These are phyloP conservation scores for Actinomortierella ambigua DNA, from an alignment of 371 early-diverging fungal genomes.

Conservation along the genomic window DNA sequence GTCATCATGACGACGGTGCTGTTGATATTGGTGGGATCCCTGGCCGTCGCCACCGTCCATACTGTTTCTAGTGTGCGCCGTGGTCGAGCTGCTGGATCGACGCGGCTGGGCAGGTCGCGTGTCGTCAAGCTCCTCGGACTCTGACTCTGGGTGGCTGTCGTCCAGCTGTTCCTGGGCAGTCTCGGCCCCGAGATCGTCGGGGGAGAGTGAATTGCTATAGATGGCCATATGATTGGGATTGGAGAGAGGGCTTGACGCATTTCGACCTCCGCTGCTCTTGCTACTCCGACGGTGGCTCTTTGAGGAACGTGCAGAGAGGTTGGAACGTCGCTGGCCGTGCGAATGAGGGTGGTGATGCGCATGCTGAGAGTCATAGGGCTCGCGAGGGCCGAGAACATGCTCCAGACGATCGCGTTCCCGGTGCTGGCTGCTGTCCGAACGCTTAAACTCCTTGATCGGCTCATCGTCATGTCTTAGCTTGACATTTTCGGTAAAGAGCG, in stretches of 20 bases:
- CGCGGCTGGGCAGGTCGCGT: neutral
- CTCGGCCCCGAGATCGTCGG: neutral
- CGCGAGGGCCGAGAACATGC: neutral
- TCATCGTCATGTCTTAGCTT: constrained; percentile 57
- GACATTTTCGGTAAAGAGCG: constrained; percentile 86
- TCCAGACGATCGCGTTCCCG: neutral
- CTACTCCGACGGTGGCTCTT: neutral
- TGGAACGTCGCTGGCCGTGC: constrained; percentile 10
- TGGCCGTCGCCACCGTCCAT: neutral
- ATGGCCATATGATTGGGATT: constrained; percentile 46
- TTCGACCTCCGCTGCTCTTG: constrained; percentile 22
- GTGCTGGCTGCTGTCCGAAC: constrained; percentile 17
- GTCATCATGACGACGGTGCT: constrained; percentile 1
- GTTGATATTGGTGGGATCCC: constrained; percentile 2
- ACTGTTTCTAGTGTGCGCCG: too few species aligned
- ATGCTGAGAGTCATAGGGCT: constrained; percentile 1
- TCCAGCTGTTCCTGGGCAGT: neutral
- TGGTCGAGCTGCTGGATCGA: too few species aligned
- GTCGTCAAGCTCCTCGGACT: neutral
- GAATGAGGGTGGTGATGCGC: constrained; percentile 1
- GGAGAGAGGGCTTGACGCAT: constrained; percentile 45
- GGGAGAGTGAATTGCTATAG: constrained; percentile 9
- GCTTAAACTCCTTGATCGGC: constrained; percentile 50
- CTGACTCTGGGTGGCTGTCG: neutral
- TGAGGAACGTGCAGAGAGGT: too few species aligned